Conservation (phyloP, 495 filamentous ascomycete species). For the Aspergillus conjunctus region DNA sequence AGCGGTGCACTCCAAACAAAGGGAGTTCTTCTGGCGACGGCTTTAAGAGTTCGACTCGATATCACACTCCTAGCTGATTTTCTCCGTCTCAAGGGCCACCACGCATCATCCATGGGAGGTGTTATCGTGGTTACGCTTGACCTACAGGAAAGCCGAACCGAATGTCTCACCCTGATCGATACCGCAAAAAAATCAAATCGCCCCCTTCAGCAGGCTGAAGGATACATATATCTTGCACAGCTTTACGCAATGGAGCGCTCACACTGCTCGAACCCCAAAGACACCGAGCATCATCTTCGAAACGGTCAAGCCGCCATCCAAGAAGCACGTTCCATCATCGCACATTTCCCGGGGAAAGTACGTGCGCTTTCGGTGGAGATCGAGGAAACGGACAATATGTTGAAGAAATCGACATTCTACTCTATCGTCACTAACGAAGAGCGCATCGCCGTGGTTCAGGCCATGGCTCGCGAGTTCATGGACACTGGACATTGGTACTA, state of each 20-base stretch:
- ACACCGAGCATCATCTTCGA: slow-evolving; percentile 3
- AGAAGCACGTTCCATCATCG: slow-evolving; percentile 34
- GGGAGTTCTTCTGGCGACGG: slow-evolving; percentile 48
- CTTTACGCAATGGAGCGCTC: slow-evolving; percentile 40
- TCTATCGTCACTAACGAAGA: slow-evolving; percentile 48
- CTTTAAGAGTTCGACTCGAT: slow-evolving; percentile 57
- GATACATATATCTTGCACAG: slow-evolving; percentile 38
- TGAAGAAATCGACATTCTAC: slow-evolving; percentile 44
- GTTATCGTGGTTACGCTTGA: neutral
- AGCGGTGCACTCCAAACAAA: slow-evolving; percentile 48
- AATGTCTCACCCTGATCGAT: slow-evolving; percentile 19
- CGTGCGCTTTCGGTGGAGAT: slow-evolving; percentile 33
- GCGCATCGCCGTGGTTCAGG: slow-evolving; percentile 47
- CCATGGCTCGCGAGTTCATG: slow-evolving; percentile 53
- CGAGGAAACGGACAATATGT: slow-evolving; percentile 34
- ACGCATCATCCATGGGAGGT: neutral
- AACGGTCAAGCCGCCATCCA: slow-evolving; percentile 21
- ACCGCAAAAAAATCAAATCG: slow-evolving; percentile 16
- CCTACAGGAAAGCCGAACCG: neutral
- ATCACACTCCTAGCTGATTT: slow-evolving; percentile 59
- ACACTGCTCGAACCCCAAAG: neutral
- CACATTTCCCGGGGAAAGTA: slow-evolving; percentile 27
- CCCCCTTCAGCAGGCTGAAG: slow-evolving; percentile 31
- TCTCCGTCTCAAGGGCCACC: slow-evolving; percentile 19
- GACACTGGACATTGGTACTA: slow-evolving; percentile 70